phyloP scores from a whole-genome alignment of 306 rosid species.

The Boehmeria nivea region DNA sequence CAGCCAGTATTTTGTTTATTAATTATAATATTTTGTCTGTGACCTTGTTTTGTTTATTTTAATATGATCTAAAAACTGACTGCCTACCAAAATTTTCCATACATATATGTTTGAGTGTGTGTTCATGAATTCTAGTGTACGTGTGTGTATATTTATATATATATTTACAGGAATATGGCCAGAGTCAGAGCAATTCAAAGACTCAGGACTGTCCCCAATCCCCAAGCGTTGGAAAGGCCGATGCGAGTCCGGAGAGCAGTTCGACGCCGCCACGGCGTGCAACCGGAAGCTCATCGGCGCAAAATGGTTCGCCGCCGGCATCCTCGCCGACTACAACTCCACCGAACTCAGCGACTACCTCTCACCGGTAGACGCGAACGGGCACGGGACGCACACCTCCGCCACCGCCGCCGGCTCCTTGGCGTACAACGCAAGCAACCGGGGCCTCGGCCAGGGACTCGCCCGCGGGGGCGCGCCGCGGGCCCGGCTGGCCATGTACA shows the following conservation, averaged over 20 bases:
- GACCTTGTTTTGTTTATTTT: too few relatives aligned
- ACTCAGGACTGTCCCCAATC: conserved; percentile 13
- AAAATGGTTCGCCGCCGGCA: not conserved
- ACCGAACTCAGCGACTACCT: not conserved
- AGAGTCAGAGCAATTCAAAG: conserved; percentile 4
- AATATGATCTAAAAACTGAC: too few relatives aligned
- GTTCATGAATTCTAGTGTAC: too few relatives aligned
- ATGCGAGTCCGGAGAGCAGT: conserved; percentile 3
- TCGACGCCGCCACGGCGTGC: conserved; percentile 10
- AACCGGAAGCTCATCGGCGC: conserved; percentile 19
- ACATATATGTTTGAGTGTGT: too few relatives aligned
- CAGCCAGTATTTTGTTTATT: too few relatives aligned
- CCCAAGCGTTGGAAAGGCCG: conserved; percentile 15
- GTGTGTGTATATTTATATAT: not conserved
- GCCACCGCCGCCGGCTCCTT: not conserved
- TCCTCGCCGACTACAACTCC: not conserved
- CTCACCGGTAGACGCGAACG: not conserved
- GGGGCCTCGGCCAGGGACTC: conserved; percentile 11
- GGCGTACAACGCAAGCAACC: not conserved
- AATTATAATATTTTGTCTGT: too few relatives aligned
- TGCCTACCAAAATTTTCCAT: too few relatives aligned
- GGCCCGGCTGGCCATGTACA: conserved; percentile 46
- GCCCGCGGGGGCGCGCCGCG: conserved; percentile 43
- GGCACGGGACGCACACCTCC: not conserved
- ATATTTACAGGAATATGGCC: conserved; percentile 13